Evolutionary conservation across 352 stramenopile species (phyloP).

Genomic region (Globisporangium cederbergense): DNA sequence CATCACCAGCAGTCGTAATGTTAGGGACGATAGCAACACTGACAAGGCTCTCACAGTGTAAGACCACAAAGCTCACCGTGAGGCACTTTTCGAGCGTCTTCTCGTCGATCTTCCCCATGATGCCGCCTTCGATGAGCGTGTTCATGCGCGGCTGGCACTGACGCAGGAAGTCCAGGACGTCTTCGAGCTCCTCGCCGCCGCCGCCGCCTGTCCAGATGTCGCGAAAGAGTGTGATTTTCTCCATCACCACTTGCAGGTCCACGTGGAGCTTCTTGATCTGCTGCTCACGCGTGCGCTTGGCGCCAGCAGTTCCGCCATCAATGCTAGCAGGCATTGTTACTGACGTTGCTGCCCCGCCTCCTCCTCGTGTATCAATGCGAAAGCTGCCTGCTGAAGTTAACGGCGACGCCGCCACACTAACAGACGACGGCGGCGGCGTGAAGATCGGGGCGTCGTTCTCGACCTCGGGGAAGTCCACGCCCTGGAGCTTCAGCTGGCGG

Average conservation of each 20-base stretch:
- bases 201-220: conserved; percentile 32
- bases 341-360: neutral
- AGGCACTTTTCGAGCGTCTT: conserved; percentile 75
- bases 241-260: conserved; percentile 62
- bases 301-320: neutral
- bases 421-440: conserved; percentile 49
- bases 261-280: conserved; percentile 68
- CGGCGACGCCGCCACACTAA: conserved; percentile 2
- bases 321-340: neutral
- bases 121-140: conserved; percentile 80
- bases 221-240: conserved; percentile 62
- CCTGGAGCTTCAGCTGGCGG: conserved; percentile 71
- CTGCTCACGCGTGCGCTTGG: conserved; percentile 40
- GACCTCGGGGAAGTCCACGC: conserved; percentile 60
- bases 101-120: conserved; percentile 85
- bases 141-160: conserved; percentile 88
- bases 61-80: conserved; percentile 37
- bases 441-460: conserved; percentile 72
- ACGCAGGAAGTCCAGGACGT: conserved; percentile 75
- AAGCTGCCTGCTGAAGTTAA: conserved; percentile 14
- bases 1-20: neutral
- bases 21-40: neutral
- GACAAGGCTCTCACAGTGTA: neutral
- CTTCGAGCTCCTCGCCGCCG: conserved; percentile 47
- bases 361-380: neutral